A percentile compares a stretch with the other conserved stretches of the same genome.
These are phyloP conservation scores for Apodospora peruviana DNA, from an alignment of 495 filamentous ascomycete genomes.

Conservation along the genomic window DNA sequence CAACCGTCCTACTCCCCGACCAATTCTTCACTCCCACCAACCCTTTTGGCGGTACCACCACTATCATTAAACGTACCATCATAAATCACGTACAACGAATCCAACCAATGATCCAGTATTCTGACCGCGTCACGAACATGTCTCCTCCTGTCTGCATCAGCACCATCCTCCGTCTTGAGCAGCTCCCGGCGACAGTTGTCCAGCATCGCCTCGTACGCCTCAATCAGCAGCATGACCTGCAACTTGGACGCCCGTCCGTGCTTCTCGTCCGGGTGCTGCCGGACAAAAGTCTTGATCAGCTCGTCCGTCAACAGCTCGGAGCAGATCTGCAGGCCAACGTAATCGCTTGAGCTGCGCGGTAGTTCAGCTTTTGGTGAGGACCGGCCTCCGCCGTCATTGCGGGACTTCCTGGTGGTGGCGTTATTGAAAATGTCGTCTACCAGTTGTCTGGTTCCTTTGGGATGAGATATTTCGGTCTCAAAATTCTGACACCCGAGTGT, in stretches of 20 bases:
- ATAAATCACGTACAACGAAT: slow-evolving; percentile 14
- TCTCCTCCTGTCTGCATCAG: neutral
- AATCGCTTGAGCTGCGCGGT: neutral
- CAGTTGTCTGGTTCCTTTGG: too few relatives aligned
- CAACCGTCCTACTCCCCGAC: too few relatives aligned
- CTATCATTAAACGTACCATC: slow-evolving; percentile 12
- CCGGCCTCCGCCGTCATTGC: neutral
- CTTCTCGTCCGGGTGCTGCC: slow-evolving; percentile 1
- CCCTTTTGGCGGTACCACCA: too few relatives aligned
- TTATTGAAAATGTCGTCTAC: too few relatives aligned
- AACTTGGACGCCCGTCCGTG: slow-evolving; percentile 3
- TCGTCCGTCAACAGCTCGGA: slow-evolving; percentile 14
- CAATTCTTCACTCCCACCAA: too few relatives aligned
- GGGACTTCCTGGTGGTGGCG: neutral
- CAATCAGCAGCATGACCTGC: slow-evolving; percentile 19
- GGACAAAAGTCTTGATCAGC: slow-evolving; percentile 8
- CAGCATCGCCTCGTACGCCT: slow-evolving; percentile 19
- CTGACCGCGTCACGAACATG: slow-evolving; percentile 7
- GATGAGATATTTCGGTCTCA: too few relatives aligned
- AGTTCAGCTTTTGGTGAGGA: too few relatives aligned
- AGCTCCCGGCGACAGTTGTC: slow-evolving; percentile 10
- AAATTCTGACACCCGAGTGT: neutral
- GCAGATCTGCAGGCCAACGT: slow-evolving; percentile 17
- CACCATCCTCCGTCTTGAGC: neutral
- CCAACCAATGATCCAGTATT: slow-evolving; percentile 19